Base-by-base conservation (phyloP, 768 basidiomycete genomes). In the Myochromella boudieri region DNA sequence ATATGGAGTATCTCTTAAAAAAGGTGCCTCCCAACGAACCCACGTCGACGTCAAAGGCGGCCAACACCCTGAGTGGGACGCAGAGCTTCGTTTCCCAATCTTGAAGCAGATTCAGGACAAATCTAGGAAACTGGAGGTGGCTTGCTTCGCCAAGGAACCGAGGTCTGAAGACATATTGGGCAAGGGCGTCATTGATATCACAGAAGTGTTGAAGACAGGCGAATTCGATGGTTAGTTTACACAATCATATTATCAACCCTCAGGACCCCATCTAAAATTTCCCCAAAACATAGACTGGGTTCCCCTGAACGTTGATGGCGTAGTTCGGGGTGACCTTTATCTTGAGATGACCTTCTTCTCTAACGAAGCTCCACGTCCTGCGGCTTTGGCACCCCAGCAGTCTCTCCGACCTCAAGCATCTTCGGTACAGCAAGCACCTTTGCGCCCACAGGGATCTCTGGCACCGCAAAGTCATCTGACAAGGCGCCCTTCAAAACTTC, bases 281-380 rank as follows among this genome's bases (percentile, higher is more conserved):
- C n/a, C n/a, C n/a, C n/a, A n/a, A n/a, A n/a, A n/a, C 48, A 27
- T 45, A 68, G 67, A 72, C 37, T 72, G 70, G 69, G 63, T 74
- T 2, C 52, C 57, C 26, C 54, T 71, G 14, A 58, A 63, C 26
- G 49, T 67, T 28, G 57, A 66, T 37, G 83, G 81, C 2, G 77
- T 81, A 6, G 72, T 81, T 42, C 82, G 89, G 18, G 95, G 95
- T 5, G 91, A 97, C 44, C 54, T 95, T 8, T 97, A 90, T 61
- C 75, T 97, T 12, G 95, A 97, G 64, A 87, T 97, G 82, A 97
- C 95, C 1, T 97, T 84, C 70, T 97, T 82, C 65, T 79, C 91
- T 3, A 82, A 85, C 44, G 78, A 74, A 3, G 81, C 84, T 6
- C 70, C 76, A n/a, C 66, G 82, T 55, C 44, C 62, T 15, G 46